These are phyloP conservation scores for Persicaria maculosa DNA, from an alignment of 148 eudicot species.

Conservation along the genomic window DNA sequence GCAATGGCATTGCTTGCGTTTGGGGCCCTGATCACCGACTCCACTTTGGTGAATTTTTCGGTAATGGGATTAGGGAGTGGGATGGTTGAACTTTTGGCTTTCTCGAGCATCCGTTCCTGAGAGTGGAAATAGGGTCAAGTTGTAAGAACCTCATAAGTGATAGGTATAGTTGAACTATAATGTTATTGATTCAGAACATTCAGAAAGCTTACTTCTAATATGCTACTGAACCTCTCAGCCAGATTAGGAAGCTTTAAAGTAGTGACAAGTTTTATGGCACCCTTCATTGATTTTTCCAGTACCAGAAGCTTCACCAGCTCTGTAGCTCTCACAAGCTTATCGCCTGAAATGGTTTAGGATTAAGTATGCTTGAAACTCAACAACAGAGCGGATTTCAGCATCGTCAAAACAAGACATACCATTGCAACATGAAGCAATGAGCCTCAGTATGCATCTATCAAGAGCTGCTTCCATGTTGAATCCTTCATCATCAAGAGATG, in stretches of 20 bases:
- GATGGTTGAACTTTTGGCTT: slow-evolving; percentile 23
- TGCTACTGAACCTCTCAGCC: slow-evolving; percentile 77
- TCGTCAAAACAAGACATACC: slow-evolving; percentile 28
- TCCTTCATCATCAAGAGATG: slow-evolving; percentile 72
- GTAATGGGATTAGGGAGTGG: slow-evolving; percentile 18
- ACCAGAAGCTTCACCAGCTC: slow-evolving; percentile 86
- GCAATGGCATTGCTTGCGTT: slow-evolving; percentile 14
- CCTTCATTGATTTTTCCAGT: slow-evolving; percentile 79
- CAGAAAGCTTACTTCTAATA: slow-evolving; percentile 60
- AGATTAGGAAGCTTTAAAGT: slow-evolving; percentile 81
- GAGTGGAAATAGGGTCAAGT: not conserved
- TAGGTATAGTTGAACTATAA: not conserved
- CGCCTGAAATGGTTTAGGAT: slow-evolving; percentile 41
- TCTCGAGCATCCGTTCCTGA: slow-evolving; percentile 69
- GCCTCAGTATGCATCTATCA: slow-evolving; percentile 93
- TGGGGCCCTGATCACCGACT: slow-evolving; percentile 13
- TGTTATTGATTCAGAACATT: not conserved
- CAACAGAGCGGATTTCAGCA: not conserved
- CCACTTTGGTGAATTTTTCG: slow-evolving; percentile 18
- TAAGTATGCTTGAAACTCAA: not conserved
- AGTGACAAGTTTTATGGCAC: slow-evolving; percentile 89
- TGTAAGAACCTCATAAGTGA: not conserved
- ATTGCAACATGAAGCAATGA: slow-evolving; percentile 94
- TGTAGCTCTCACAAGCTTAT: slow-evolving; percentile 88
- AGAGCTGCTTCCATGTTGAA: slow-evolving; percentile 66